phyloP scores from a whole-genome alignment of 192 early-diverging fungal genomes.

The Backusella macrospora region DNA sequence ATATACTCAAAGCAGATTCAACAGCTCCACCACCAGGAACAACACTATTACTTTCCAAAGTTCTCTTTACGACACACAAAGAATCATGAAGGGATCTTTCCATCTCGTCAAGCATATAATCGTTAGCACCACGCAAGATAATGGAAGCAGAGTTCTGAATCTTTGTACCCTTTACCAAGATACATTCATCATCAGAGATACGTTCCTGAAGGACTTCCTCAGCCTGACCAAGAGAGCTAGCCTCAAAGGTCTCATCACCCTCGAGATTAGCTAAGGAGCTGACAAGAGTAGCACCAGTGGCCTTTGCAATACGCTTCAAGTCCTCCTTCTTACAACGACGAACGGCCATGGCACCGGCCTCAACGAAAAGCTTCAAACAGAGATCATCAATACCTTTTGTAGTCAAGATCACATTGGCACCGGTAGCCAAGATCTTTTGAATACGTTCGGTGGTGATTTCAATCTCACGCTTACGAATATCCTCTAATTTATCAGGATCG shows the following conservation, averaged over 20 bases:
- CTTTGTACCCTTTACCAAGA: slow-evolving; percentile 93
- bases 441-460: slow-evolving; percentile 96
- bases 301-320: slow-evolving; percentile 95
- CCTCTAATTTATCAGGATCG: slow-evolving; percentile 97
- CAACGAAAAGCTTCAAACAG: slow-evolving; percentile 97
- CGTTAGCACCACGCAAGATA: slow-evolving; percentile 98
- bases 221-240: slow-evolving; percentile 85
- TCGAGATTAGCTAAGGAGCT: slow-evolving; percentile 96
- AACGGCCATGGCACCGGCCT: slow-evolving; percentile 97
- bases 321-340: slow-evolving; percentile 97
- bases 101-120: slow-evolving; percentile 99
- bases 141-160: slow-evolving; percentile 85
- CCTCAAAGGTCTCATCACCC: slow-evolving; percentile 97
- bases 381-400: slow-evolving; percentile 99
- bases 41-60: slow-evolving; percentile 91
- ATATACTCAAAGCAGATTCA: slow-evolving; percentile 93
- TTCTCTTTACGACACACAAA: slow-evolving; percentile 95
- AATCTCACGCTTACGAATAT: slow-evolving; percentile 81
- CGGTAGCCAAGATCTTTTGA: slow-evolving; percentile 91
- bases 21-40: slow-evolving; percentile 98
- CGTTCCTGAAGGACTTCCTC: slow-evolving; percentile 97
- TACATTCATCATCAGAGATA: slow-evolving; percentile 98
- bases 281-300: slow-evolving; percentile 93
- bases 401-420: slow-evolving; percentile 96
- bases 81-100: slow-evolving; percentile 96